Evolutionary conservation across 2,329 filamentous ascomycete genomes (phyloP).

Genomic region (Alternaria arbusti): DNA sequence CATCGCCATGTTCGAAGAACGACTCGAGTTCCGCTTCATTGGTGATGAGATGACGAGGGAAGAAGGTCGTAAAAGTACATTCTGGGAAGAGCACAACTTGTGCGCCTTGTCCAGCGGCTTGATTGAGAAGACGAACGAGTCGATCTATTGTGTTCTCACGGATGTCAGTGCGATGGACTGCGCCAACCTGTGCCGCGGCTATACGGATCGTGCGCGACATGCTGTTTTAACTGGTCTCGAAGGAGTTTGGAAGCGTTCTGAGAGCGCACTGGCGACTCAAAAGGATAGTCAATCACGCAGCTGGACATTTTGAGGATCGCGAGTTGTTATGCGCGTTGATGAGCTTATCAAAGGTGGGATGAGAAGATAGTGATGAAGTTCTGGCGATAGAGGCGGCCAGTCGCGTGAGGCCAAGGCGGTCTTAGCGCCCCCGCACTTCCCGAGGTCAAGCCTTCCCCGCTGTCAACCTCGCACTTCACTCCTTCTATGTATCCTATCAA

Average conservation of each 20-base stretch:
- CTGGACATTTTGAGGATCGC: not conserved
- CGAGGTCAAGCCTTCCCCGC: not conserved
- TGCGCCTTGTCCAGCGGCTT: constrained; percentile 52
- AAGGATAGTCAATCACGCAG: not conserved
- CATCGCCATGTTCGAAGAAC: constrained; percentile 57
- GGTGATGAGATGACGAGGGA: constrained; percentile 57
- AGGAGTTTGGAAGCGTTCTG: not conserved
- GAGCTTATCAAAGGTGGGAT: not conserved
- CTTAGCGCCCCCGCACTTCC: not conserved
- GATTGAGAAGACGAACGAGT: constrained; percentile 57
- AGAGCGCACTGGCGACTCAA: not conserved
- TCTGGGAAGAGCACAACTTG: constrained; percentile 61
- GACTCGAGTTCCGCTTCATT: constrained; percentile 53
- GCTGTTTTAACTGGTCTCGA: not conserved
- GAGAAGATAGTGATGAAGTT: not conserved
- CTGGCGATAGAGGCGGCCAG: not conserved
- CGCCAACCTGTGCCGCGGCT: constrained; percentile 61
- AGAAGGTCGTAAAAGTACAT: constrained; percentile 62
- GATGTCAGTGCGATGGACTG: constrained; percentile 50
- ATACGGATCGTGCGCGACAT: constrained; percentile 53
- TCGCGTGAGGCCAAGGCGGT: not conserved
- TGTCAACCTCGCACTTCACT: not conserved
- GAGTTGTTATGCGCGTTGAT: not conserved
- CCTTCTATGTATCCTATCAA: not conserved
- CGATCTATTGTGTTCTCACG: constrained; percentile 52